phyloP scores from a whole-genome alignment of 2,329 filamentous ascomycete species.

The Fusarium sambucinum region DNA sequence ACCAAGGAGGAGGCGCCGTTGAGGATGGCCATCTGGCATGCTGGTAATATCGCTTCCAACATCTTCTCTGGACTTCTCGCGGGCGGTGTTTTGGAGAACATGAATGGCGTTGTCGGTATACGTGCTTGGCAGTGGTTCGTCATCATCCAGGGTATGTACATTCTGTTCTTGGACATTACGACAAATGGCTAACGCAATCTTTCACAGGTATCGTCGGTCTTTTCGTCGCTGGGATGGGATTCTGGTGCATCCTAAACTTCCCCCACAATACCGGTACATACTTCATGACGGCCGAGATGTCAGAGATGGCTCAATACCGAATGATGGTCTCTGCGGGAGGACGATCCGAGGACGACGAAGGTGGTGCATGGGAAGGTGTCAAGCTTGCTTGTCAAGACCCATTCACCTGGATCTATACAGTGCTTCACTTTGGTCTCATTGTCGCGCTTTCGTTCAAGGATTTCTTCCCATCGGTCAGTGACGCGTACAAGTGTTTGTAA shows the following conservation, averaged over 20 bases:
- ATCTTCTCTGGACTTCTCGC: not conserved
- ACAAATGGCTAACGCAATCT: not conserved
- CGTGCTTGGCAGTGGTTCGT: slow-evolving; percentile 7
- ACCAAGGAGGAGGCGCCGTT: slow-evolving; percentile 1
- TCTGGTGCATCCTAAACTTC: slow-evolving; percentile 3
- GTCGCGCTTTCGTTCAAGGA: slow-evolving; percentile 6
- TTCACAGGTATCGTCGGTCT: not conserved
- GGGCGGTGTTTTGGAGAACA: not conserved
- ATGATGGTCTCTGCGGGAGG: slow-evolving; percentile 1
- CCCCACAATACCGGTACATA: slow-evolving; percentile 3
- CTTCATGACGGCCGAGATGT: slow-evolving; percentile 1
- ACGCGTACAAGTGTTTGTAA: not conserved
- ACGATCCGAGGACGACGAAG: slow-evolving; percentile 2
- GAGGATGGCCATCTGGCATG: slow-evolving; percentile 7
- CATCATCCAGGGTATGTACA: not conserved
- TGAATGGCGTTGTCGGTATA: not conserved
- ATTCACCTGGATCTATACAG: not conserved
- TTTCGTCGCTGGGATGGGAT: not conserved
- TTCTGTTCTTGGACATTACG: fast-evolving
- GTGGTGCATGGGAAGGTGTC: slow-evolving; percentile 8
- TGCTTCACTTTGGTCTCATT: slow-evolving; percentile 5
- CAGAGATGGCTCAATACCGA: not conserved
- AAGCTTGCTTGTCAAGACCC: slow-evolving; percentile 5
- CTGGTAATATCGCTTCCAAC: not conserved
- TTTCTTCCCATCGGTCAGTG: slow-evolving; percentile 4